phyloP scores from a whole-genome alignment of 1,284 basidiomycete genomes.

The Cronartium quercuum region DNA sequence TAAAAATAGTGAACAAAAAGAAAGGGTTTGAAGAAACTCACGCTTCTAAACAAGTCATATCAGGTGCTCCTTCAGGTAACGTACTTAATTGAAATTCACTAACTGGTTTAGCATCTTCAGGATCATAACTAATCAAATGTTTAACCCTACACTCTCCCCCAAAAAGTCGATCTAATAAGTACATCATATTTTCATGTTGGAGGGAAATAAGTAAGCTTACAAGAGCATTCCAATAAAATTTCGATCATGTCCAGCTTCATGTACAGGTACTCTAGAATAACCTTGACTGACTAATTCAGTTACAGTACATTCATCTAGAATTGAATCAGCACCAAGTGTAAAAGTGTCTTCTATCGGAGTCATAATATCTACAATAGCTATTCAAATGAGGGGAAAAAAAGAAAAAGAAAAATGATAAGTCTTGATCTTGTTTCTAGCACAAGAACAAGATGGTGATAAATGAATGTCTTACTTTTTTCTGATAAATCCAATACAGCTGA shows the following conservation, averaged over 20 bases:
- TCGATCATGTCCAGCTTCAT: conserved; percentile 66
- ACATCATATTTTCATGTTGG: not conserved
- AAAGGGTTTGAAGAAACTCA: conserved; percentile 40
- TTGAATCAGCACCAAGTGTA: conserved; percentile 51
- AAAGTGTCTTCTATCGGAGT: conserved; percentile 53
- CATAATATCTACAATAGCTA: conserved; percentile 49
- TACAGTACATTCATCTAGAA: conserved; percentile 51
- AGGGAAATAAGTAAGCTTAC: not conserved
- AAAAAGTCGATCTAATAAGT: not conserved
- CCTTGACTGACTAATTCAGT: conserved; percentile 54
- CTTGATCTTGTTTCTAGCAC: conserved; percentile 40
- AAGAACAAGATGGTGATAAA: not conserved
- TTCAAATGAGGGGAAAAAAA: not conserved
- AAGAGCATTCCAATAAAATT: conserved; percentile 82
- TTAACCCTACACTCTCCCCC: conserved; percentile 11
- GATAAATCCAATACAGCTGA: conserved; percentile 36
- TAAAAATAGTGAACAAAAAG: not conserved
- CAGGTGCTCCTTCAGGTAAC: conserved; percentile 81
- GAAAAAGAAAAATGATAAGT: conserved; percentile 10
- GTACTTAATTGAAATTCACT: conserved; percentile 62
- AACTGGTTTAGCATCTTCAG: conserved; percentile 68
- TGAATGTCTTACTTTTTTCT: conserved; percentile 12
- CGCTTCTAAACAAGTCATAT: conserved; percentile 72
- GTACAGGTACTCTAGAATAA: conserved; percentile 88
- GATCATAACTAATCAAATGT: conserved; percentile 74